These are phyloP conservation scores for Calendula officinalis DNA, from an alignment of 129 eudicot species.

Conservation along the genomic window DNA sequence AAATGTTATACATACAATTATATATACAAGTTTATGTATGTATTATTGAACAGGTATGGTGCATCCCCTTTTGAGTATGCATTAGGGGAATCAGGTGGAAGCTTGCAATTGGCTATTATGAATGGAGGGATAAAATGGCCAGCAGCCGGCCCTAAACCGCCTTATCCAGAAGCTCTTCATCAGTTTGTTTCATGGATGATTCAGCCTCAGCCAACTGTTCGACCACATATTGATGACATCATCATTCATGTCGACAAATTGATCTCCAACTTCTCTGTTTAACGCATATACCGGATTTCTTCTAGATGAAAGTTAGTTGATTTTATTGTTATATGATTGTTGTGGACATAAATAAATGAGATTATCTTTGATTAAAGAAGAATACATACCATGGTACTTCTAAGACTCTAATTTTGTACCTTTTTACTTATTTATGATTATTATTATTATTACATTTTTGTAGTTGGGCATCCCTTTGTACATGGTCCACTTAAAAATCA, in stretches of 20 bases:
- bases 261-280: constrained; percentile 58
- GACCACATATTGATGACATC: constrained; percentile 81
- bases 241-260: constrained; percentile 84
- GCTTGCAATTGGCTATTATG: constrained; percentile 80
- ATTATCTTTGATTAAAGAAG: too few relatives aligned
- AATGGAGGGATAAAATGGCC: constrained; percentile 95
- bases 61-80: constrained; percentile 92
- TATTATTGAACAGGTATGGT: constrained; percentile 60
- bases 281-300: constrained; percentile 23
- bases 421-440: too few relatives aligned
- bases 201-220: constrained; percentile 80
- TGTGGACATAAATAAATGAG: too few relatives aligned
- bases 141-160: constrained; percentile 62
- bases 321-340: too few relatives aligned
- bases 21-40: background rate
- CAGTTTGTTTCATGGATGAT: constrained; percentile 97
- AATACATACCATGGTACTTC: too few relatives aligned
- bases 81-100: constrained; percentile 84
- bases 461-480: too few relatives aligned
- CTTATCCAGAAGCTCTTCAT: constrained; percentile 82
- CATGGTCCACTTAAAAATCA: too few relatives aligned
- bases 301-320: constrained; percentile 18
- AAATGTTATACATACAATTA: too few relatives aligned
- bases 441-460: too few relatives aligned
- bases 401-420: too few relatives aligned